Conservation (phyloP, 345 rosid species). For the Theobroma cacao region DNA sequence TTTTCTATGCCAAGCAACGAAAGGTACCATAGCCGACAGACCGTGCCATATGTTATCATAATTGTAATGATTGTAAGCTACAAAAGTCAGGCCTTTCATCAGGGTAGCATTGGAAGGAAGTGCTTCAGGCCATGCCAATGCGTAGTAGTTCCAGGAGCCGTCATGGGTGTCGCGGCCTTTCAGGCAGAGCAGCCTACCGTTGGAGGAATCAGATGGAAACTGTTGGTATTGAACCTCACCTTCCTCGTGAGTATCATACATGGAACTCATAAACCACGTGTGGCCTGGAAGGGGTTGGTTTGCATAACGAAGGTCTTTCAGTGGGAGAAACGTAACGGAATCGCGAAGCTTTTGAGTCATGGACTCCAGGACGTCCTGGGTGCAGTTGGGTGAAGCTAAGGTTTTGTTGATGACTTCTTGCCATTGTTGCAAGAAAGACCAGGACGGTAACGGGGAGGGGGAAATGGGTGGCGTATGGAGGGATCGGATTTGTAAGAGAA, state of each 20-base stretch:
- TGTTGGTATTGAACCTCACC: conserved; percentile 63
- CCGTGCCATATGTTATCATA: conserved; percentile 79
- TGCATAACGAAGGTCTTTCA: conserved; percentile 58
- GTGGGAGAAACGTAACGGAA: conserved; percentile 58
- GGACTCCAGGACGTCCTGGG: conserved; percentile 17
- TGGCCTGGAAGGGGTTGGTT: conserved; percentile 48
- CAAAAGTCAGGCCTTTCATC: conserved; percentile 58
- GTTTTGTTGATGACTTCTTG: conserved; percentile 8
- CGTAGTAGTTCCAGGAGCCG: conserved; percentile 73
- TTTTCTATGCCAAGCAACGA: conserved; percentile 63
- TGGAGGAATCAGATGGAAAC: conserved; percentile 60
- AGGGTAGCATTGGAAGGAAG: conserved; percentile 51
- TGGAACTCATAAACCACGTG: conserved; percentile 84
- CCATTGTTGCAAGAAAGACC: conserved; percentile 23
- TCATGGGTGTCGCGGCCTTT: conserved; percentile 60
- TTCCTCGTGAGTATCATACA: conserved; percentile 53
- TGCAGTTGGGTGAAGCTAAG: conserved; percentile 1
- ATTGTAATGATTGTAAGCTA: conserved; percentile 64
- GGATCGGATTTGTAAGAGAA: conserved; percentile 37
- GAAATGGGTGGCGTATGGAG: conserved; percentile 20
- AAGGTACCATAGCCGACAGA: conserved; percentile 45
- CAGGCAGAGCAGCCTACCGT: conserved; percentile 55
- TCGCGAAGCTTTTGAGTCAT: conserved; percentile 40
- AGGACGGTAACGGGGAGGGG: conserved; percentile 19
- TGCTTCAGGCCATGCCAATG: conserved; percentile 60